Evolutionary conservation across 768 basidiomycete species (phyloP).

Genomic region (Tulasnella sp.): DNA sequence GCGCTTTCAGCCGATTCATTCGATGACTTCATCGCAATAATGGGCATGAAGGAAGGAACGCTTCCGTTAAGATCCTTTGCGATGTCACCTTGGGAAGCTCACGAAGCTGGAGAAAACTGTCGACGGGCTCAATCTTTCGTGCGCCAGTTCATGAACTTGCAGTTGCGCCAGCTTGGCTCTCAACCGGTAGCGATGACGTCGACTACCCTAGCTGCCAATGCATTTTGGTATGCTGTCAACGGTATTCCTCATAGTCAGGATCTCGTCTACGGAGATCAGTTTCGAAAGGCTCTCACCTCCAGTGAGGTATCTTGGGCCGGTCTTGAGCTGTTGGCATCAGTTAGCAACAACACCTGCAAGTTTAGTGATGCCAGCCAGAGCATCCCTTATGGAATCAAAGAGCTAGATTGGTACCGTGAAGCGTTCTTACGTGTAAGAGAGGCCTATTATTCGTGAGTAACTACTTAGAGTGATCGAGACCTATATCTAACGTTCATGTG

Average conservation of each 20-base stretch:
- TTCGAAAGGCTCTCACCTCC: not conserved
- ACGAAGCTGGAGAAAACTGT: not conserved
- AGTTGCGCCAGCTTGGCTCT: not conserved
- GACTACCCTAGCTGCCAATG: not conserved
- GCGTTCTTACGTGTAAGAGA: not conserved
- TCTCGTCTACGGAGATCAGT: not conserved
- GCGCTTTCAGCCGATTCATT: not conserved
- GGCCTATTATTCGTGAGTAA: not conserved
- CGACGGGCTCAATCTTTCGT: not conserved
- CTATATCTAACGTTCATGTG: not conserved
- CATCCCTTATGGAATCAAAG: not conserved
- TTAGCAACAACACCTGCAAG: not conserved
- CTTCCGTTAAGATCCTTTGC: not conserved
- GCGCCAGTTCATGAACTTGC: not conserved
- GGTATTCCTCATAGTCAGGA: not conserved
- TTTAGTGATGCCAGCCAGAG: not conserved
- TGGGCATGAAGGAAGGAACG: not conserved
- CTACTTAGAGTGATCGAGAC: not conserved
- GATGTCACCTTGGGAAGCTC: not conserved
- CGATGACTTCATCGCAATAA: not conserved
- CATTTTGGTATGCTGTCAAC: not conserved
- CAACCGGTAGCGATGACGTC: not conserved
- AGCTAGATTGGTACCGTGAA: not conserved
- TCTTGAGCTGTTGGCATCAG: not conserved
- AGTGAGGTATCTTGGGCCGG: not conserved